Percentiles rank a stretch among this genome's conserved stretches.
These are phyloP conservation scores for Boletus sp. DNA, from an alignment of 1,284 basidiomycete species.

Conservation along the genomic window DNA sequence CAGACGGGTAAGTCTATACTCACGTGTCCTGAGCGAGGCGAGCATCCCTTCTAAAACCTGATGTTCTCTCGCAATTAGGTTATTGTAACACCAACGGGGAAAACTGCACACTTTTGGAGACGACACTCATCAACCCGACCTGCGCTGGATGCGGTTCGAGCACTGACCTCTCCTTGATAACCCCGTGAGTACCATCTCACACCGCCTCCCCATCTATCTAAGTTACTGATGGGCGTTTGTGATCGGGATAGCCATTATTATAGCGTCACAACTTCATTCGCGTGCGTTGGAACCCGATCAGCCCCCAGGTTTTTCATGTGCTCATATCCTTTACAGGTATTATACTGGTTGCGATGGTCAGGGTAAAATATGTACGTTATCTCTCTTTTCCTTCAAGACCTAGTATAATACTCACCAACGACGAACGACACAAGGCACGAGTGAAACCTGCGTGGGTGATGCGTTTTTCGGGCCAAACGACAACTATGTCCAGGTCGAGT, in stretches of 20 bases:
- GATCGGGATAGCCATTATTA: constrained; percentile 17
- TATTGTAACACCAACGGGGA: constrained; percentile 44
- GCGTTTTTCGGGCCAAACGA: constrained; percentile 44
- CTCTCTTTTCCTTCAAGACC: not conserved
- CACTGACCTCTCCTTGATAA: constrained; percentile 46
- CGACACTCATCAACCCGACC: constrained; percentile 42
- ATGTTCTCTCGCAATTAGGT: constrained; percentile 16
- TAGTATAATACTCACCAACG: not conserved
- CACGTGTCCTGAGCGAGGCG: not conserved
- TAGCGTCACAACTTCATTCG: constrained; percentile 28
- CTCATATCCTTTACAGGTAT: constrained; percentile 20
- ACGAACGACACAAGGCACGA: constrained; percentile 4
- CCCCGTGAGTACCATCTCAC: constrained; percentile 34
- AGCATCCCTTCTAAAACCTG: not conserved
- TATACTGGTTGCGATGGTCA: constrained; percentile 24
- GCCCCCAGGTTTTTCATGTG: not conserved
- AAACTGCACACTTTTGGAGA: constrained; percentile 42
- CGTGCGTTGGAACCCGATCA: constrained; percentile 21
- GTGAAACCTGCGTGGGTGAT: constrained; percentile 24
- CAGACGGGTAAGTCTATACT: constrained; percentile 27
- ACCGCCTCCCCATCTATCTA: not conserved
- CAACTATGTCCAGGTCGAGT: constrained; percentile 41
- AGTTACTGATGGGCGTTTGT: not conserved
- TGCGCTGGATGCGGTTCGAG: constrained; percentile 42
- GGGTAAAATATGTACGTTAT: constrained; percentile 23